Percentiles rank a stretch among this genome's conserved stretches.
Evolutionary conservation across 1,284 basidiomycete species (phyloP).

Genomic region (Entoloma clypeatum): DNA sequence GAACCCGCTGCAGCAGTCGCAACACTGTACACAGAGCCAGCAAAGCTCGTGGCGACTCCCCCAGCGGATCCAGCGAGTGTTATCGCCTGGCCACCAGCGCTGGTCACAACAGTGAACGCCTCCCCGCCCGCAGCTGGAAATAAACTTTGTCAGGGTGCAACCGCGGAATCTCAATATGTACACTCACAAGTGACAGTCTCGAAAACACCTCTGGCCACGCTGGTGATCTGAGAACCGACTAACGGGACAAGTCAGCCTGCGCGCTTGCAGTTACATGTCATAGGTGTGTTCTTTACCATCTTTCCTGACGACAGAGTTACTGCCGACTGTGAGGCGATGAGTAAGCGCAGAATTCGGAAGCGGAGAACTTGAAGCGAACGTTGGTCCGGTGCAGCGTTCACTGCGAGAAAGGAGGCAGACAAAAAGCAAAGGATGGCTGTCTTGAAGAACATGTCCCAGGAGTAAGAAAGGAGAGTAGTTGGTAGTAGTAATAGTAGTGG

Average conservation of each 20-base stretch:
- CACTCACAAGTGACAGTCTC: constrained; percentile 50
- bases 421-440: constrained; percentile 27
- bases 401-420: constrained; percentile 23
- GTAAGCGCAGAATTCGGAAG: no score
- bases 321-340: constrained; percentile 29
- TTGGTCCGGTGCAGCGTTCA: constrained; percentile 27
- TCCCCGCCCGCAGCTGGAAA: constrained; percentile 48
- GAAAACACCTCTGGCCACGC: constrained; percentile 31
- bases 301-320: constrained; percentile 20
- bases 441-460: constrained; percentile 22
- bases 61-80: constrained; percentile 39
- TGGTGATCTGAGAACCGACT: constrained; percentile 17
- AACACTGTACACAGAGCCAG: constrained; percentile 47
- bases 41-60: constrained; percentile 47
- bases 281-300: no score
- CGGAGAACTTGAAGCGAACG: no score
- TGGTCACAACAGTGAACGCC: constrained; percentile 50
- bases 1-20: constrained; percentile 29
- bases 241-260: no score
- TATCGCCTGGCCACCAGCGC: constrained; percentile 36
- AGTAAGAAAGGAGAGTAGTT: constrained; percentile 1
- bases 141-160: constrained; percentile 3
- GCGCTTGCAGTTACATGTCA: no score
- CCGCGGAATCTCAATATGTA: neutral
- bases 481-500: no score